Percentiles rank a stretch among this genome's conserved stretches.
phyloP scores from a whole-genome alignment of 176 grass and related monocot genomes.

The Pharus latifolius region DNA sequence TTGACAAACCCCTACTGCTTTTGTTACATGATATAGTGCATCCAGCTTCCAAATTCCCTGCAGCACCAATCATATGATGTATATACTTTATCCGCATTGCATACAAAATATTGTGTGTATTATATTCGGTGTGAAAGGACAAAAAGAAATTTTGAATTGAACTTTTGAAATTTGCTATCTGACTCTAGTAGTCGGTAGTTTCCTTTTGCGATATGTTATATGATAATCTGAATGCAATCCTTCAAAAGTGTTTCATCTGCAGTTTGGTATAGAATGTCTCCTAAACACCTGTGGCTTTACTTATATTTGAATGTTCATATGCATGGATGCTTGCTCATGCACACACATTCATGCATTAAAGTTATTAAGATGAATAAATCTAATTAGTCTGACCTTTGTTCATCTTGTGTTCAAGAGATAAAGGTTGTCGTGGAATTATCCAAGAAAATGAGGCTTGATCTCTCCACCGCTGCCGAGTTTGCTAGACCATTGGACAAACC shows the following conservation, averaged over 20 bases:
- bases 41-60: not conserved
- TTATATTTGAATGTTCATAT: not conserved
- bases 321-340: not conserved
- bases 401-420: conserved; percentile 36
- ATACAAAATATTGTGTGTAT: no score
- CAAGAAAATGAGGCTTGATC: conserved; percentile 32
- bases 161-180: no score
- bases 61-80: no score
- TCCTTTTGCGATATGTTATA: no score
- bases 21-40: not conserved
- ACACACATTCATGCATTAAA: not conserved
- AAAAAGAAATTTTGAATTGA: no score
- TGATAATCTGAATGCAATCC: not conserved
- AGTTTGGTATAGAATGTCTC: not conserved
- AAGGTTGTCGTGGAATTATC: conserved; percentile 45
- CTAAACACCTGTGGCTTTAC: not conserved
- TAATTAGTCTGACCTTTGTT: not conserved
- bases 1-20: not conserved
- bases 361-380: not conserved
- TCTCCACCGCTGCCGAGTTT: conserved; percentile 20
- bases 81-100: no score
- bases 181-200: no score
- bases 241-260: not conserved
- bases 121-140: no score
- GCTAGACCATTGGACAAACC: conserved; percentile 9